Base-by-base conservation (phyloP, 495 filamentous ascomycete species). In the Hypoxylon crocopeplum region DNA sequence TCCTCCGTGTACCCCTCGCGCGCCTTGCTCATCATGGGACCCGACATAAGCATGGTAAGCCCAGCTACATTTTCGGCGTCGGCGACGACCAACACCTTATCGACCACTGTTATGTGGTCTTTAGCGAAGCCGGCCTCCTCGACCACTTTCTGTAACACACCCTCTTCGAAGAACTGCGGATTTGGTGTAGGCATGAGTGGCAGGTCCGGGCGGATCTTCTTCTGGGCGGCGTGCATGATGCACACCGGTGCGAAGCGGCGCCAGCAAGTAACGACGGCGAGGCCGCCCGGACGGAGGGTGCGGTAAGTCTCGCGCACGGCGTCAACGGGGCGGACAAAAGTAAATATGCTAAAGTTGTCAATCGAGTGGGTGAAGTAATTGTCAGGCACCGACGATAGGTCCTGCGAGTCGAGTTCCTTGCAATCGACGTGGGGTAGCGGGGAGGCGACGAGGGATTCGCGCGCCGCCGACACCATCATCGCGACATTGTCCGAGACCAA, bases 341-440 rank as follows among this genome's bases (percentile, higher is more conserved):
- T 62, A 59, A 74, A 76, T 48, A 73, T 68, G 50, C 68, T 69
- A 15, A 74, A 70, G 62, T 71, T 75, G 52, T 72, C 64, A 55
- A 75, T 73, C 37, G 63, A 69, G 67, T 75, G 70, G n/a, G 71
- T 73, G 64, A 76, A 74, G 46, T 53, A 47, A 30, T 59, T 41
- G n/a, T 69, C 59, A 7, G 59, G 33, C 16, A 69, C 25, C 17
- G 56, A 42, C 33, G 55, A 59, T 13, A 69, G 48, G 21, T 65
- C 41, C 33, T 63, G 59, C 41, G 63, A 69, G 47, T 69, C 57
- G 15, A 71, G 32, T 47, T 62, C 66, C 19, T 55, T 49, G 25
- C 49, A 58, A 3, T 53, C 46, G 12, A 66, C 48, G 33, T 46
- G 25, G 20, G 64, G 67, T 13, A 64, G 40, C 36, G 44, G 45